phyloP scores from a whole-genome alignment of 2,329 filamentous ascomycete genomes.

The Trichoderma pleuroti region DNA sequence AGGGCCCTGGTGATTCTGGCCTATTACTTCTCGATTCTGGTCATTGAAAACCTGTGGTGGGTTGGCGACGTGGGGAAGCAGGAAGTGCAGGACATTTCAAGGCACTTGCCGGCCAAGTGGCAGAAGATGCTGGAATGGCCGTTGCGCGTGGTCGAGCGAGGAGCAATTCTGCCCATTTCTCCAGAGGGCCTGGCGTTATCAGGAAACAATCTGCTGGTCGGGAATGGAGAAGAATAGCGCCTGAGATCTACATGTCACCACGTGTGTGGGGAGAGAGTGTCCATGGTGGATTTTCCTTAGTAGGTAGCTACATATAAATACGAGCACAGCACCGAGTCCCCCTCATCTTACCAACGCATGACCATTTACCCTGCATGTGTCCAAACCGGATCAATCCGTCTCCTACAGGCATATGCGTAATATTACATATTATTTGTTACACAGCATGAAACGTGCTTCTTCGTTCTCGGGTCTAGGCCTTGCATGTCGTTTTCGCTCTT shows the following conservation, averaged over 20 bases:
- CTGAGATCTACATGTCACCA: background rate
- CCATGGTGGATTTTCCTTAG: background rate
- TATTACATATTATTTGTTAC: background rate
- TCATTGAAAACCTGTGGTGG: slow-evolving; percentile 17
- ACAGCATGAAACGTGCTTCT: background rate
- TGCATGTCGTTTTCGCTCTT: slow-evolving; percentile 17
- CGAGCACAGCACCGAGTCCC: background rate
- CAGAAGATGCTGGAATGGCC: slow-evolving; percentile 14
- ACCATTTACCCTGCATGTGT: background rate
- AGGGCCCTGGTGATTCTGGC: slow-evolving; percentile 20
- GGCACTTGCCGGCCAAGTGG: slow-evolving; percentile 10
- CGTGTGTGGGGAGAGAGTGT: background rate
- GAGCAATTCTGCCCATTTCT: background rate
- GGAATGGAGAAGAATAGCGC: background rate
- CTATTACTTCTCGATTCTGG: slow-evolving; percentile 21
- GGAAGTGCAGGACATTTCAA: slow-evolving; percentile 18
- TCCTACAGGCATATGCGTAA: background rate
- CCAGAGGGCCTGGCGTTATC: background rate
- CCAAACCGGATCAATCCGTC: background rate
- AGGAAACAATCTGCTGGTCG: background rate
- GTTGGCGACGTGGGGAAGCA: slow-evolving; percentile 13
- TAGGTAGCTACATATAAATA: background rate
- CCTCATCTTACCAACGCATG: background rate
- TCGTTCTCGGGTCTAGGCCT: slow-evolving; percentile 6
- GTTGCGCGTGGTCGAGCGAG: background rate